phyloP scores from a whole-genome alignment of 129 eudicot genomes.

The Helianthus tuberosus region DNA sequence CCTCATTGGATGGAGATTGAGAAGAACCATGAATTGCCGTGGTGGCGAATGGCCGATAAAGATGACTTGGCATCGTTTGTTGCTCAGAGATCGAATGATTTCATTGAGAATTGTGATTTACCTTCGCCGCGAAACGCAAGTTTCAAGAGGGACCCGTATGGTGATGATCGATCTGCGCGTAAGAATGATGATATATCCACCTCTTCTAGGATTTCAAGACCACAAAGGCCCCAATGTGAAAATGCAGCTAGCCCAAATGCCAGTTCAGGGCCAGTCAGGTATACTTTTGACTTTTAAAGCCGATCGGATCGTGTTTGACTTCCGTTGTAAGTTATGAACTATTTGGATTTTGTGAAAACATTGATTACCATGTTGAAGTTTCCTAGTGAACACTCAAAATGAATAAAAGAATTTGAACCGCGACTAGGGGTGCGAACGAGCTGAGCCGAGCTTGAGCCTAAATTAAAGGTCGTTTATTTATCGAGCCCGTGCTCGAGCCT shows the following conservation, averaged over 20 bases:
- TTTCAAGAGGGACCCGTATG: conserved; percentile 35
- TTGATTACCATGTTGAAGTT: conserved; percentile 10
- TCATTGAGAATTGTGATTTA: conserved; percentile 88
- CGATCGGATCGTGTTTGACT: conserved; percentile 19
- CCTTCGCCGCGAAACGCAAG: conserved; percentile 60
- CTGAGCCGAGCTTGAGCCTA: no score
- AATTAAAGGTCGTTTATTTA: no score
- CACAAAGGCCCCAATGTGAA: conserved; percentile 21
- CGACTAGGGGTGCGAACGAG: no score
- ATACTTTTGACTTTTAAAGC: conserved; percentile 9
- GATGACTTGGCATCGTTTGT: conserved; percentile 81
- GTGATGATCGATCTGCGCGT: conserved; percentile 13
- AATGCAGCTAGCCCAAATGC: conserved; percentile 27
- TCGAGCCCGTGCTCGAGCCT: no score
- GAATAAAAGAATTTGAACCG: background rate
- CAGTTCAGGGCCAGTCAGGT: conserved; percentile 49
- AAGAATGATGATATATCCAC: conserved; percentile 33
- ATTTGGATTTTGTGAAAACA: conserved; percentile 14
- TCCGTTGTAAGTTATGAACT: background rate
- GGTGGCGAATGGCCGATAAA: conserved; percentile 89
- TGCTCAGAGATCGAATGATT: conserved; percentile 64
- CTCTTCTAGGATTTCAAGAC: conserved; percentile 27
- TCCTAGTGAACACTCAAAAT: background rate
- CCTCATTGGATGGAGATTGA: conserved; percentile 61
- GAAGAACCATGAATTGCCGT: conserved; percentile 52